Base-by-base conservation (phyloP, 257 asterid species). In the Solanum lycopersicoides region DNA sequence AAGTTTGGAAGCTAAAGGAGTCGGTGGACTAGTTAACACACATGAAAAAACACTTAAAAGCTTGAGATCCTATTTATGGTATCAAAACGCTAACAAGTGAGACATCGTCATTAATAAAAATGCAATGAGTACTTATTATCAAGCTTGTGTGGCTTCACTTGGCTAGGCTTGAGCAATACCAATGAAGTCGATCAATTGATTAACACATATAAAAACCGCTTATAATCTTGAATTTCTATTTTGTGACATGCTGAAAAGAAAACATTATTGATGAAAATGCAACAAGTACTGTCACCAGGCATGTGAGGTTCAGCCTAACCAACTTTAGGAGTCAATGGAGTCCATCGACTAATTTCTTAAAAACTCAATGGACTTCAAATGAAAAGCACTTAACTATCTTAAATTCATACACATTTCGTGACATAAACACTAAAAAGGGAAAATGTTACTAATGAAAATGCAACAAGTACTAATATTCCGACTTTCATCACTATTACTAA, bases 251-350 rank as follows among this genome's bases (percentile, higher is more conserved):
- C 21, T 1, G 0, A 47, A 47, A 47, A 4, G 12, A 5, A 12
- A 47, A 12, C 0, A 2, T 56, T 3, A 56, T 60, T 60, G 9
- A 21, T 59, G 11, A 59, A 56, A 53, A 53, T 53, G 23, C 68
- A 20, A 63, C 3, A 4, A 23, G 0, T 63, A 25, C 7, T n/a
- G 0, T 23, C 69, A n/a, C 8, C 2, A 10, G 2, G 16, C 0
- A 4, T 63, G 0, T 63, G 32, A 63, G 34, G 71, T 4, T 10
- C 4, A 23, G 0, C 14, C 0, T 11, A 1, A 63, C 30, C 30
- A n/a, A 63, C 3, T 23, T 63, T n/a, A 5, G 1, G 7, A n/a
- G 32, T 1, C 16, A 56, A 18, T 7, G 3, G 0, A 53, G 18
- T 47, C 11, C 0, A 5, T 63, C 30, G 4, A 63, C 30, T 63